Base-by-base conservation (phyloP, 768 basidiomycete genomes). In the Suillus alpinus region DNA sequence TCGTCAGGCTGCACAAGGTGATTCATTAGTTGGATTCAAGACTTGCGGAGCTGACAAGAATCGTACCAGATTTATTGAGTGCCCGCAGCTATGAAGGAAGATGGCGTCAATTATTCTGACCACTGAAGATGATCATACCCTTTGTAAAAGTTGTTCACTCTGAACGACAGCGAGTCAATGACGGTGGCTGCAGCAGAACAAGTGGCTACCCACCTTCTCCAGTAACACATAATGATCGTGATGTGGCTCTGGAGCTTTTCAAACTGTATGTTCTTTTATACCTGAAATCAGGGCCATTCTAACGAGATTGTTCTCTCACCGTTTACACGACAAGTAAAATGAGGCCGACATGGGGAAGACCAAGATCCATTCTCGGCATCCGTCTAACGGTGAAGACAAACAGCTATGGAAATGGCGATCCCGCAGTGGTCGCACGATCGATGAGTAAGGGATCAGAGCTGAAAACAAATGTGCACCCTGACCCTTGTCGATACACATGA, bases 121-220 rank as follows among this genome's bases (percentile, higher is more conserved):
- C 26, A 40, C 1, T 39, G 37, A 39, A 55, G 18, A 57, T 46
- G 36, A 44, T 71, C 80, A 71, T 68, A 85, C 85, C 59, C 71
- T 69, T 67, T 81, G 66, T 85, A 86, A 41, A 80, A 72, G 68
- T 86, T 84, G 58, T 79, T 78, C 57, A 86, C 85, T 69, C 85
- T 86, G 57, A n/a, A 34, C 41, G 29, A 57, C 57, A 57, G 51
- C 39, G 18, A 32, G 37, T 55, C 31, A 43, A 59, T 55, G 40
- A 36, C 65, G 77, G 41, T 76, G 71, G 63, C 39, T 18, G 36
- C 16, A 34, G 59, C 12, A 31, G 18, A 34, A 55, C 32, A 18
- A 55, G 39, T 56, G 36, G 46, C 49, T 20, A 68, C 84, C 75
- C 64, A 86, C 85, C 82, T 79, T 68, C 85, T 80, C 76, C 78